Percentiles rank a stretch among this genome's conserved stretches.
Evolutionary conservation across 2,329 filamentous ascomycete genomes (phyloP).

Genomic region (Arthroderma sp.): DNA sequence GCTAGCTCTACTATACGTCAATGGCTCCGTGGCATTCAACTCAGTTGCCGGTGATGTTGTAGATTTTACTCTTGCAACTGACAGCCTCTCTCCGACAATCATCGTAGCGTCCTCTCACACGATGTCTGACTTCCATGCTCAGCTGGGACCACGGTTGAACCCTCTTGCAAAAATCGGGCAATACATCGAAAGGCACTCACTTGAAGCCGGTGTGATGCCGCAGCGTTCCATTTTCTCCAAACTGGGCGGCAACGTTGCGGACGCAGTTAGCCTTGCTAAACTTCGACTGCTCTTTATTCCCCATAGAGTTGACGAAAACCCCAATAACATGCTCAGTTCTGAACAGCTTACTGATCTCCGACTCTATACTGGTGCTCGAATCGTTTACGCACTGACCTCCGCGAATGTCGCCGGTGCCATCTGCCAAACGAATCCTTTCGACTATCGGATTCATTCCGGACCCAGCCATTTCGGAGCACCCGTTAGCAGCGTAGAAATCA

Average conservation of each 20-base stretch:
- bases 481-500: constrained; percentile 64
- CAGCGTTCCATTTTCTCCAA: constrained; percentile 47
- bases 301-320: constrained; percentile 51
- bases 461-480: constrained; percentile 69
- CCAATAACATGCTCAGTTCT: constrained; percentile 52
- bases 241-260: constrained; percentile 25
- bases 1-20: constrained; percentile 69
- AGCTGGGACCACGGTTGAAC: constrained; percentile 47
- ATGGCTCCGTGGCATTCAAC: constrained; percentile 75
- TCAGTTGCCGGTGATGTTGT: constrained; percentile 65
- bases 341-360: constrained; percentile 65
- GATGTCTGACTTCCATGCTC: constrained; percentile 53
- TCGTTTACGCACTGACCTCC: constrained; percentile 75
- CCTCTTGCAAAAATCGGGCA: constrained; percentile 55
- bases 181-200: constrained; percentile 54
- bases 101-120: constrained; percentile 65
- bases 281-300: constrained; percentile 71
- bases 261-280: constrained; percentile 43
- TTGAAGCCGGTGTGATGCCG: constrained; percentile 65
- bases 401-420: constrained; percentile 77
- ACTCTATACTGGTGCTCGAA: constrained; percentile 62
- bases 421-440: constrained; percentile 75
- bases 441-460: constrained; percentile 51
- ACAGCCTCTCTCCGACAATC: constrained; percentile 66
- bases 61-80: constrained; percentile 59